Base-by-base conservation (phyloP, 805 yeast species). In the Maudiozyma pseudohumilis region DNA sequence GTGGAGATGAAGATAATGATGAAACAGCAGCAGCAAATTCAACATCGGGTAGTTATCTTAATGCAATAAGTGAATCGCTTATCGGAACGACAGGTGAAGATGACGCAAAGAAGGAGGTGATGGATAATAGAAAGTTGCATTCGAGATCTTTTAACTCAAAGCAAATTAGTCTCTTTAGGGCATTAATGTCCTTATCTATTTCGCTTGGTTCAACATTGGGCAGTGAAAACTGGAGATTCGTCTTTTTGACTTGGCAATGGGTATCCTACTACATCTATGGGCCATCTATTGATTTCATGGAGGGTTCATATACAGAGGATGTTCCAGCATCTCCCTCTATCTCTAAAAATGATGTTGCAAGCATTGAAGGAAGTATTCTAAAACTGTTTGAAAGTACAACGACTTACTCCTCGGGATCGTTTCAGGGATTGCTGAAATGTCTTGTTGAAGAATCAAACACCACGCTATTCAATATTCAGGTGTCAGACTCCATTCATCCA, bases 151-250 rank as follows among this genome's bases (percentile, higher is more conserved):
- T 83, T 31, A 74, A 77, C 41, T 67, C 83, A 0, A 69, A 94
- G 38, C 86, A 84, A 43, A 69, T 84, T 1, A 68, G 79, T 8
- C 76, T 95, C 46, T 72, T 86, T 28, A 66, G 95, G 35, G 96
- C 95, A 0, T 58, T 89, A 27, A 63, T 79, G 3, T 82, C 85
- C 42, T 63, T 89, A 34, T 87, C 89, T 0, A 70, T 78, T 3
- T 82, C 95, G 0, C 59, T 89, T n/a, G 96, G 96, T 0, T 72
- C 88, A 1, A 71, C 77, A 1, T 65, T 89, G 12, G 71, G 70
- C 5, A 54, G 44, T 1, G 41, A 61, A 3, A 74, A 81, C 23
- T 89, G 97, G 97, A 57, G 61, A 10, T 68, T 68, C 13, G 55
- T 80, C 4, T 51, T 78, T 15, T 67, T 73, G 4, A 72, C 94